A percentile compares a stretch with the other conserved stretches of the same genome.
These are phyloP conservation scores for Ceratobasidium papillatum DNA, from an alignment of 1,284 basidiomycete genomes.

Conservation along the genomic window DNA sequence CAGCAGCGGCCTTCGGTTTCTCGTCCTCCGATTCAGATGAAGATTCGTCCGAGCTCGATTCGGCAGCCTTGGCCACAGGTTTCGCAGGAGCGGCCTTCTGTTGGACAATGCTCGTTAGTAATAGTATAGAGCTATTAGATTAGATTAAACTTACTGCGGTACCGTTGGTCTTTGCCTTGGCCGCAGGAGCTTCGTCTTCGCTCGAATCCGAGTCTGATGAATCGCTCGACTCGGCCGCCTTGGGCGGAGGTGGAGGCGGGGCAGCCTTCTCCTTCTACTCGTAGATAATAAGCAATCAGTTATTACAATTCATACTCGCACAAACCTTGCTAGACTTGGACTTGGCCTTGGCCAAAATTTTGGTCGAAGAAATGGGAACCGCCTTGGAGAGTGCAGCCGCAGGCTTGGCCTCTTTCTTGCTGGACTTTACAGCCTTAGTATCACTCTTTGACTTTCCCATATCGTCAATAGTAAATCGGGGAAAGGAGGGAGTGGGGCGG, in stretches of 20 bases:
- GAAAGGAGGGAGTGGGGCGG: background rate
- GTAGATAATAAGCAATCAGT: background rate
- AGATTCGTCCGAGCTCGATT: slow-evolving; percentile 12
- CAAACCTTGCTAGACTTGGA: slow-evolving; percentile 29
- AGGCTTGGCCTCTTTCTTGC: slow-evolving; percentile 47
- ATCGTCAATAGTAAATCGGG: background rate
- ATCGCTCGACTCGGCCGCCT: slow-evolving; percentile 37
- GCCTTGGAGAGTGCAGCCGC: slow-evolving; percentile 44
- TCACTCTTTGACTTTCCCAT: slow-evolving; percentile 12
- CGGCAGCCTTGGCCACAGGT: slow-evolving; percentile 36
- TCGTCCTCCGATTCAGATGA: slow-evolving; percentile 38
- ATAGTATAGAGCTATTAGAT: background rate
- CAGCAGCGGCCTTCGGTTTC: slow-evolving; percentile 27
- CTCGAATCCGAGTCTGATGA: slow-evolving; percentile 38
- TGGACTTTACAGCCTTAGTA: slow-evolving; percentile 5
- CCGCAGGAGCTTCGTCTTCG: slow-evolving; percentile 38
- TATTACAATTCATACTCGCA: background rate
- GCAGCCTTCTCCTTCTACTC: slow-evolving; percentile 29
- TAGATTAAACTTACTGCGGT: slow-evolving; percentile 12
- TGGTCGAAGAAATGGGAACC: slow-evolving; percentile 9
- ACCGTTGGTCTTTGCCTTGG: slow-evolving; percentile 16
- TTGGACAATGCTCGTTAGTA: background rate
- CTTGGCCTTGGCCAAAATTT: slow-evolving; percentile 32
- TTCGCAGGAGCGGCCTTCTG: slow-evolving; percentile 39
- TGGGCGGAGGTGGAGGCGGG: slow-evolving; percentile 32